Percentiles rank a stretch among this genome's conserved stretches.
Conservation (phyloP, 352 stramenopile species). For the Globisporangium camurandrum region DNA sequence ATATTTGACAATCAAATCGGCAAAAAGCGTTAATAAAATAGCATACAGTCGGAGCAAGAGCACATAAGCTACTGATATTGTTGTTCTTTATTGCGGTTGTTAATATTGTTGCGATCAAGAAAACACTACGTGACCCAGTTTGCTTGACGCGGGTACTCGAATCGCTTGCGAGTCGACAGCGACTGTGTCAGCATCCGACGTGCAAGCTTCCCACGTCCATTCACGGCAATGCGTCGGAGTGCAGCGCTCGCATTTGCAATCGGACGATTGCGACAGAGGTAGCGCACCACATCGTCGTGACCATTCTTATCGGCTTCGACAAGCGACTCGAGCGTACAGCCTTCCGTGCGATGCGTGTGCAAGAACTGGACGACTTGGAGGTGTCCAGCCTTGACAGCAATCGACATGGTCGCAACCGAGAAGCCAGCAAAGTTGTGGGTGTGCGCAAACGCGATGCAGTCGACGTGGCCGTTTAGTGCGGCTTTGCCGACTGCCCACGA, state of each 20-base stretch:
- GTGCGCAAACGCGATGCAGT: neutral
- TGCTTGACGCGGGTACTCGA: no score
- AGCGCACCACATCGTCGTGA: neutral
- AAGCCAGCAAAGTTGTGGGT: neutral
- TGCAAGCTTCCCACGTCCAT: no score
- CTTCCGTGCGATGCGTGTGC: neutral
- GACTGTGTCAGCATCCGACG: no score
- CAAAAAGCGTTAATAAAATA: no score
- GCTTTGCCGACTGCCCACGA: neutral
- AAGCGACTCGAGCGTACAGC: neutral
- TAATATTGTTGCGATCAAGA: no score
- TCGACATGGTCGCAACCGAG: neutral
- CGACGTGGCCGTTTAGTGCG: neutral
- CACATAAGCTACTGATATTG: no score
- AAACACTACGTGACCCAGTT: no score
- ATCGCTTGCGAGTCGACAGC: no score
- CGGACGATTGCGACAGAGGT: neutral
- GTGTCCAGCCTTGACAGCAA: neutral
- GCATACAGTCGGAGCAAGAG: no score
- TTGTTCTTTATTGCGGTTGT: no score
- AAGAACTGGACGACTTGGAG: neutral
- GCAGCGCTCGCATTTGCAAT: neutral
- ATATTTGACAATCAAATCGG: no score
- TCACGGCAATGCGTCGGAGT: no score
- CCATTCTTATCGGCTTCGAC: neutral